phyloP scores from a whole-genome alignment of 2,329 filamentous ascomycete species.

The Colletotrichum brevisporum region DNA sequence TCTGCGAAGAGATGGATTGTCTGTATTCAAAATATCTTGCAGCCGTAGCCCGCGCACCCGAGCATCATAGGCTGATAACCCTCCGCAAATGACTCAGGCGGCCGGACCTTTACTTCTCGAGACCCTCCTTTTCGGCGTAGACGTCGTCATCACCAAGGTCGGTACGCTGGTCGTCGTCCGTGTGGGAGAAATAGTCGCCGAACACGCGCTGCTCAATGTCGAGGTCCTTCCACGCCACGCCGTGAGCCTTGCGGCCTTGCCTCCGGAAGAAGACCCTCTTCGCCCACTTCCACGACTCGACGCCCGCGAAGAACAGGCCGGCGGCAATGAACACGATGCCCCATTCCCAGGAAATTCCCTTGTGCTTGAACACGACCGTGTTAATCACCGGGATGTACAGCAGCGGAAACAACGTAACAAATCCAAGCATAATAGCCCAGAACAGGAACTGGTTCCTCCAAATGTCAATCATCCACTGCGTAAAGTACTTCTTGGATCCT shows the following conservation, averaged over 20 bases:
- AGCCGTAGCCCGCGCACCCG: too few relatives aligned
- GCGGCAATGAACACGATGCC: constrained; percentile 62
- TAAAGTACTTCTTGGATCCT: constrained; percentile 65
- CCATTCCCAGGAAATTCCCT: constrained; percentile 59
- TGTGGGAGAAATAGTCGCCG: neutral
- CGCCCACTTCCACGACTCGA: constrained; percentile 65
- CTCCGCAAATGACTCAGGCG: too few relatives aligned
- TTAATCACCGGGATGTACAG: constrained; percentile 67
- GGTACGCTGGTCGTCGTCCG: neutral
- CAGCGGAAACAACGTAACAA: constrained; percentile 52
- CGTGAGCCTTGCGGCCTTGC: constrained; percentile 19
- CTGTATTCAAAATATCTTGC: too few relatives aligned
- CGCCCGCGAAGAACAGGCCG: constrained; percentile 63
- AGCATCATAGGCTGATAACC: too few relatives aligned
- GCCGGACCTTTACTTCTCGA: constrained; percentile 21
- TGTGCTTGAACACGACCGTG: constrained; percentile 64
- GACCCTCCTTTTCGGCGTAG: neutral
- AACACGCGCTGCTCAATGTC: constrained; percentile 39
- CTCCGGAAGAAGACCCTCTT: constrained; percentile 54
- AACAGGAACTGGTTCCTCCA: constrained; percentile 63
- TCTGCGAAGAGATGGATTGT: too few relatives aligned
- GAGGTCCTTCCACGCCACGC: constrained; percentile 26
- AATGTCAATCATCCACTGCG: constrained; percentile 71
- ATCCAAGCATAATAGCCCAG: constrained; percentile 61
- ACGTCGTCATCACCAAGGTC: neutral